Evolutionary conservation across 2,329 filamentous ascomycete species (phyloP), one percentile per base, ranked within the genome.

Genomic region (Rhexocercosporidium sp.): DNA sequence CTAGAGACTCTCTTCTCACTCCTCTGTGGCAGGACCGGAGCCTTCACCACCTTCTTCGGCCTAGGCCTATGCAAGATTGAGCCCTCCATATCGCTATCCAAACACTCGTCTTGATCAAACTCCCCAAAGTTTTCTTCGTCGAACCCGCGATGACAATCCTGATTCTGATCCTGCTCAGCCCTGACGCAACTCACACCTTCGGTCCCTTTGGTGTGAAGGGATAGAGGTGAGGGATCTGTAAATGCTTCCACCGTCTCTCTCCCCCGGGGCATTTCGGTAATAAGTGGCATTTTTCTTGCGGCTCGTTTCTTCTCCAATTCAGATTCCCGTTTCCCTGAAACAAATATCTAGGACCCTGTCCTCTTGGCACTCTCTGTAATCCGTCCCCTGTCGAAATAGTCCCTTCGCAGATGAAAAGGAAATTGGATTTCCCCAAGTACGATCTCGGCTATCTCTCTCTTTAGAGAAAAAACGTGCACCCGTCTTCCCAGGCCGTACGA

Each of bases 1-100:
- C 46, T 71, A 3, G 74, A 75, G 14, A 68, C 68, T 47, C 75
- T 66, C 59, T 72, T 73, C 51, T 74, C 71, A 41, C 71, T 76
- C 37, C 71, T 62, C 37, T 62, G 66, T 22, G 76, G 73, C 18
- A 77, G 47, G 39, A 66, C 51, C 27, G 76, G 74, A 25, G 70
- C 56, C 51, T 67, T 71, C 14, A 62, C 37, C 29, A 62, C 57
- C 68, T 74, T 73, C 62, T 70, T 73, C 25, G 71, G 70, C 39
- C 70, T 64, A 4, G 71, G 54, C 37, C 67, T 66, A 31, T 71
- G 65, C 11, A 75, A n/a, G 5, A 72, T 67, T 18, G 75, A 73
- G 49, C 70, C 70, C 47, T 77, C 75, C 73, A 77, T 76, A 59
- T 76, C 71, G 54, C 69, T 74, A 22, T 72, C 71, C 39, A 72